These are phyloP conservation scores for Eimeria acervulina DNA, from an alignment of 169 alveolate genomes.

Conservation along the genomic window DNA sequence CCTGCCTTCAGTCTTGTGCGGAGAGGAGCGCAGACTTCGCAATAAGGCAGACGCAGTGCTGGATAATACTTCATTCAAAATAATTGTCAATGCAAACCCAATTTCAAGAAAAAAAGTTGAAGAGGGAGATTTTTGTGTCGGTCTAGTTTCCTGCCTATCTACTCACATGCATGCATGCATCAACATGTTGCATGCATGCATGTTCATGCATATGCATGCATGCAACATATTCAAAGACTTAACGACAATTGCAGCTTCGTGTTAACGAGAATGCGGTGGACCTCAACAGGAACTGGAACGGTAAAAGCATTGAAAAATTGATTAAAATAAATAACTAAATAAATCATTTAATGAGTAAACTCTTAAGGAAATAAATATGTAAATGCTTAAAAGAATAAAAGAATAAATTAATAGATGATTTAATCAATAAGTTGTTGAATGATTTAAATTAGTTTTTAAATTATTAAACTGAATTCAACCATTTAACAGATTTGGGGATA, in stretches of 20 bases:
- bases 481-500: too few relatives aligned
- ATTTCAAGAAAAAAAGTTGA: slow-evolving; percentile 68
- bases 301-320: not conserved
- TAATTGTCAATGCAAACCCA: slow-evolving; percentile 75
- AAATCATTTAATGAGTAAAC: too few relatives aligned
- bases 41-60: slow-evolving; percentile 33
- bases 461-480: too few relatives aligned
- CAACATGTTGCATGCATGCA: too few relatives aligned
- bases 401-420: not conserved
- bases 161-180: not conserved
- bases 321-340: not conserved
- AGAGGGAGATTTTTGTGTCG: slow-evolving; percentile 72
- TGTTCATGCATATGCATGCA: too few relatives aligned
- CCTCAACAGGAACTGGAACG: slow-evolving; percentile 75
- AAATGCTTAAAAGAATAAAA: not conserved
- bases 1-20: slow-evolving; percentile 53
- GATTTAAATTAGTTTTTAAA: too few relatives aligned
- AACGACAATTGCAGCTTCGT: slow-evolving; percentile 7
- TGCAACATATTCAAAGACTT: too few relatives aligned
- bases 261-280: slow-evolving; percentile 74
- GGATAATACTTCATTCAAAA: slow-evolving; percentile 4
- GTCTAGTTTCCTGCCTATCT: not conserved
- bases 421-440: too few relatives aligned
- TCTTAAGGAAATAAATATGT: not conserved
- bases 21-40: slow-evolving; percentile 4